A percentile compares a stretch with the other conserved stretches of the same genome.
Evolutionary conservation across 1,139 yeast genomes (phyloP).

Genomic region (Scheffersomyces illinoinensis): DNA sequence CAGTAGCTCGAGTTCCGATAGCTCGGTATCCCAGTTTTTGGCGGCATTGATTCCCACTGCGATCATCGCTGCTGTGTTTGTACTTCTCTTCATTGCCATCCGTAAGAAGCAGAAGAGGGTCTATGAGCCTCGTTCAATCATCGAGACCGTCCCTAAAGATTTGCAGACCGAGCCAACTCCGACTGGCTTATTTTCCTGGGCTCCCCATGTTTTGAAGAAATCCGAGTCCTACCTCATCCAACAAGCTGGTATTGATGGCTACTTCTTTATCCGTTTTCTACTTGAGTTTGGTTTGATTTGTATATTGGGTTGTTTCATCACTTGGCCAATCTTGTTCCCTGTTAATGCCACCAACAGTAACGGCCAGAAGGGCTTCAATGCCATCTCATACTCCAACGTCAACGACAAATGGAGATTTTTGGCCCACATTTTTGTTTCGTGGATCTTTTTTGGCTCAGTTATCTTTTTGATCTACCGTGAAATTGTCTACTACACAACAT

Average conservation of each 20-base stretch:
- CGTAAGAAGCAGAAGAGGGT: constrained; percentile 69
- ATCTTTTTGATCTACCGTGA: constrained; percentile 70
- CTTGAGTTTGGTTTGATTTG: constrained; percentile 62
- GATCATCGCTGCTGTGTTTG: constrained; percentile 56
- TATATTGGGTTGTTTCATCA: constrained; percentile 59
- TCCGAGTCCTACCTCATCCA: constrained; percentile 72
- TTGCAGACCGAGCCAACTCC: constrained; percentile 58
- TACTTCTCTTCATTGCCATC: constrained; percentile 57
- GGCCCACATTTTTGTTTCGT: constrained; percentile 72
- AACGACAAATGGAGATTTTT: constrained; percentile 58
- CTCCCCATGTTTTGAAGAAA: constrained; percentile 48
- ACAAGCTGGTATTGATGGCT: constrained; percentile 86
- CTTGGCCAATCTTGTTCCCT: constrained; percentile 82
- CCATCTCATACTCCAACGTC: constrained; percentile 64
- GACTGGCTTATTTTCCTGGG: constrained; percentile 57
- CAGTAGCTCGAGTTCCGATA: constrained; percentile 7
- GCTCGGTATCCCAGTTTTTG: constrained; percentile 43
- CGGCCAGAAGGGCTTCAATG: constrained; percentile 52
- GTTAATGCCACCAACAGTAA: constrained; percentile 83
- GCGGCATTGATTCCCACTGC: constrained; percentile 40
- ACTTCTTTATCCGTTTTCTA: constrained; percentile 77
- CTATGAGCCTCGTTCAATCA: constrained; percentile 77
- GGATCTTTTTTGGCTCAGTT: constrained; percentile 63
- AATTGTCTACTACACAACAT: constrained; percentile 62
- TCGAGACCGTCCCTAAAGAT: constrained; percentile 40